Evolutionary conservation across 2,329 filamentous ascomycete species (phyloP).

Genomic region (Myotisia sp.): DNA sequence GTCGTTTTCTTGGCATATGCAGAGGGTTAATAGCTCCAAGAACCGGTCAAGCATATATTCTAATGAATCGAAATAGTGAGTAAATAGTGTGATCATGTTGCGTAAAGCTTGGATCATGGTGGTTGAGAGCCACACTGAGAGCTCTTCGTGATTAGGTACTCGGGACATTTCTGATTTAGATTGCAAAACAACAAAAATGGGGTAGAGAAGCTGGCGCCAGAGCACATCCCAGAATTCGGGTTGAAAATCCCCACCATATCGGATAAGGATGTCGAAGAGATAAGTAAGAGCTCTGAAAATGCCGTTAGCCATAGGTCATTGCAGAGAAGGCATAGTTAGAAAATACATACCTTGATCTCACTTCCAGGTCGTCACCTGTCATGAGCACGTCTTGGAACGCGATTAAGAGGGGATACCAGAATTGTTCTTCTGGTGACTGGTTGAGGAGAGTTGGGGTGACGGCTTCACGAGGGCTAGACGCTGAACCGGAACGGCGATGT

Average conservation of each 20-base stretch:
- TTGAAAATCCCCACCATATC: slow-evolving; percentile 82
- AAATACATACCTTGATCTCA: slow-evolving; percentile 48
- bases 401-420: slow-evolving; percentile 96
- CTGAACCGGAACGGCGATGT: slow-evolving; percentile 41
- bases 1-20: slow-evolving; percentile 98
- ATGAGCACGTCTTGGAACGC: slow-evolving; percentile 98
- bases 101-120: slow-evolving; percentile 98
- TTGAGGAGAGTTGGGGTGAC: neutral
- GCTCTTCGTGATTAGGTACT: slow-evolving; percentile 85
- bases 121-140: slow-evolving; percentile 96
- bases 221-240: slow-evolving; percentile 96
- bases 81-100: slow-evolving; percentile 98
- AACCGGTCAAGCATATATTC: slow-evolving; percentile 99
- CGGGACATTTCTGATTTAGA: slow-evolving; percentile 95
- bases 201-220: slow-evolving; percentile 91
- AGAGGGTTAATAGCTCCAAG: slow-evolving; percentile 80
- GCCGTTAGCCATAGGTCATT: slow-evolving; percentile 7
- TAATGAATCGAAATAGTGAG: slow-evolving; percentile 90
- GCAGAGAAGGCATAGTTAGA: too few species aligned
- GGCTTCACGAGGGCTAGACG: slow-evolving; percentile 8
- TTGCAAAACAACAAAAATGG: slow-evolving; percentile 95
- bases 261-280: slow-evolving; percentile 85
- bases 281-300: slow-evolving; percentile 64
- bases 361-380: slow-evolving; percentile 96
- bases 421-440: slow-evolving; percentile 92